Conservation (phyloP, 2,329 filamentous ascomycete genomes). For the Botrytis elliptica region DNA sequence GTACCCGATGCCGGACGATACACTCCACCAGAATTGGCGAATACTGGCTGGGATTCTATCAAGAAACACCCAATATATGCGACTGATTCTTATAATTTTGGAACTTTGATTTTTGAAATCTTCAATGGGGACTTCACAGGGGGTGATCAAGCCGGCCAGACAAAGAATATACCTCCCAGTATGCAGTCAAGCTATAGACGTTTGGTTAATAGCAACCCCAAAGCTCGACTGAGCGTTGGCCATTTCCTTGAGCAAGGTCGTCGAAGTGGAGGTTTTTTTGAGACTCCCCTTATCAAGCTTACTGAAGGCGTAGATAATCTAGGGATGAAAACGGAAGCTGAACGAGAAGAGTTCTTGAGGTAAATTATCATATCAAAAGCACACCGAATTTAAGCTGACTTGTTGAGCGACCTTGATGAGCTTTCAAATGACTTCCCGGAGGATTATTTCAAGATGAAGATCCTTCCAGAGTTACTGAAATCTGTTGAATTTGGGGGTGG, state of each 20-base stretch:
- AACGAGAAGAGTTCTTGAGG: constrained; percentile 82
- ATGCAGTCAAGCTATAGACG: constrained; percentile 94
- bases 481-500: constrained; percentile 98
- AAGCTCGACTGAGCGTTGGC: constrained; percentile 76
- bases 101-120: constrained; percentile 80
- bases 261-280: constrained; percentile 81
- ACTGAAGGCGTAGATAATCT: constrained; percentile 92
- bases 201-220: constrained; percentile 84
- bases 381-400: constrained; percentile 16
- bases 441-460: constrained; percentile 97
- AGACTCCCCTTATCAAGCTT: constrained; percentile 86
- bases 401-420: constrained; percentile 68
- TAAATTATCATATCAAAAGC: constrained; percentile 39
- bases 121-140: constrained; percentile 84
- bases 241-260: constrained; percentile 89
- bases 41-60: constrained; percentile 86
- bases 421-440: constrained; percentile 93
- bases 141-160: constrained; percentile 77
- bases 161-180: constrained; percentile 77
- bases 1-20: constrained; percentile 84
- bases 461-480: constrained; percentile 93
- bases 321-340: constrained; percentile 79
- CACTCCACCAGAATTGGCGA: constrained; percentile 80
- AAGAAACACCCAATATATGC: constrained; percentile 79
- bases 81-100: constrained; percentile 84